Conservation (phyloP, 1,284 basidiomycete genomes). For the Entoloma clypeatum region DNA sequence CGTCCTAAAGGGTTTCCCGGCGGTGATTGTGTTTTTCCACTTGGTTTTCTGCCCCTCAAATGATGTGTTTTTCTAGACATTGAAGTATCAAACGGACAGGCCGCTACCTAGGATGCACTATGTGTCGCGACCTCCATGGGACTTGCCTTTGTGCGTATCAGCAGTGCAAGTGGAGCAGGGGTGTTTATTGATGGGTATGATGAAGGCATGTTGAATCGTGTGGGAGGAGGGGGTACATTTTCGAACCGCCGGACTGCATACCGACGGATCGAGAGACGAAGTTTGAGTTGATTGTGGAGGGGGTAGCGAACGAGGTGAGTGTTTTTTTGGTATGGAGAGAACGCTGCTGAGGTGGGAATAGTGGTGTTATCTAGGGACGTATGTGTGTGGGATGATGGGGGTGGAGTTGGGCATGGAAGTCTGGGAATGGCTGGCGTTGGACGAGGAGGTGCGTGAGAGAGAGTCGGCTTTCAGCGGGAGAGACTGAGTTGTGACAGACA, state of each 20-base stretch:
- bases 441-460: slow-evolving; percentile 5
- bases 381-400: background rate
- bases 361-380: slow-evolving; percentile 14
- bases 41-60: background rate
- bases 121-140: slow-evolving; percentile 10
- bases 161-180: background rate
- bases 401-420: slow-evolving; percentile 9
- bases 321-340: too few relatives aligned
- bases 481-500: slow-evolving; percentile 2
- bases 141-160: slow-evolving; percentile 14
- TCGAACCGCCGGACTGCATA: slow-evolving; percentile 11
- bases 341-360: background rate
- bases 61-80: too few relatives aligned
- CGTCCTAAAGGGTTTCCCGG: background rate
- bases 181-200: background rate
- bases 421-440: slow-evolving; percentile 12
- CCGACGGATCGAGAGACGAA: background rate
- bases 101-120: slow-evolving; percentile 12
- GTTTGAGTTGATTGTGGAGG: slow-evolving; percentile 13
- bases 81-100: too few relatives aligned
- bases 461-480: background rate
- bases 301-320: slow-evolving; percentile 5
- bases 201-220: slow-evolving; percentile 11
- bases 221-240: slow-evolving; percentile 12
- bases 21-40: slow-evolving; percentile 1